A percentile compares a stretch with the other conserved stretches of the same genome.
These are phyloP conservation scores for Rosa lucieae DNA, from an alignment of 306 rosid genomes.

Conservation along the genomic window DNA sequence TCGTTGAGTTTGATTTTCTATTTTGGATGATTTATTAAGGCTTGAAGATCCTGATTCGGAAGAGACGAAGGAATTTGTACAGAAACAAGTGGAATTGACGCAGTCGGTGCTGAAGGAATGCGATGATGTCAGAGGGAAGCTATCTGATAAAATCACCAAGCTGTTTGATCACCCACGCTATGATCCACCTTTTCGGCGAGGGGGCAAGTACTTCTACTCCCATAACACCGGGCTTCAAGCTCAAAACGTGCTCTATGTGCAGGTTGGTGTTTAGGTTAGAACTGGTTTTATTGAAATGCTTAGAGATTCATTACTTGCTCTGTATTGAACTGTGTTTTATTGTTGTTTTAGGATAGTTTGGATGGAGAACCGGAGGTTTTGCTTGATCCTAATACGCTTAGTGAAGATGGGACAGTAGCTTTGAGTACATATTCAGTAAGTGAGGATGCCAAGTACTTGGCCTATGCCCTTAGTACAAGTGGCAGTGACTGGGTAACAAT, in stretches of 20 bases:
- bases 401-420: constrained; percentile 79
- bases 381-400: constrained; percentile 82
- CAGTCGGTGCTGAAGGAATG: constrained; percentile 63
- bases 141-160: constrained; percentile 53
- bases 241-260: constrained; percentile 69
- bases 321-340: neutral
- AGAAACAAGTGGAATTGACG: constrained; percentile 64
- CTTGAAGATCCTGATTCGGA: constrained; percentile 90
- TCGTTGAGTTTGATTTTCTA: neutral
- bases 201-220: constrained; percentile 61
- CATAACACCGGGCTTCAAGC: constrained; percentile 93
- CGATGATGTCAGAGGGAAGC: constrained; percentile 51
- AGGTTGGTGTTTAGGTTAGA: constrained; percentile 49
- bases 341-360: constrained; percentile 52
- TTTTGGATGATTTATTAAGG: constrained; percentile 33
- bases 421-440: constrained; percentile 50
- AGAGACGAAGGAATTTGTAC: constrained; percentile 77
- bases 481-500: constrained; percentile 94
- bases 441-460: constrained; percentile 72
- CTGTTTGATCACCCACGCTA: constrained; percentile 92
- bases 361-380: constrained; percentile 63
- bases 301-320: neutral
- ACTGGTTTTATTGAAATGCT: constrained; percentile 1
- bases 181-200: constrained; percentile 57
- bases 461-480: constrained; percentile 80